Base-by-base conservation (phyloP, 1,139 yeast genomes). In the Ogataea hybrid region DNA sequence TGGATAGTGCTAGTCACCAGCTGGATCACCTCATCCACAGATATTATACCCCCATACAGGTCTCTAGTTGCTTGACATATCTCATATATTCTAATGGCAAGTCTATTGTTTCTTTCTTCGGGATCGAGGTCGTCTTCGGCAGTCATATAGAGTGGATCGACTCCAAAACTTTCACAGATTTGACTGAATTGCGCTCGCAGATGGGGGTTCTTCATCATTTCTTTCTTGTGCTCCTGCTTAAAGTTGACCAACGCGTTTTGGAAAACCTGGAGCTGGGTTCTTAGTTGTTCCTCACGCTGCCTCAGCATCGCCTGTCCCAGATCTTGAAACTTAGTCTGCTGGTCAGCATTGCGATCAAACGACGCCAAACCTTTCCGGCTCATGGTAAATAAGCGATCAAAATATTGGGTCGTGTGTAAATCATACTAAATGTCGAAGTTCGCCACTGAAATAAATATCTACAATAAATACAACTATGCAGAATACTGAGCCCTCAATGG, bases 21-120 rank as follows among this genome's bases (percentile, higher is more conserved):
- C 4, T 57, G 52, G 15, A 67, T 53, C 18, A 88, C 65, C 48
- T 85, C 94, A 33, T 76, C 71, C 35, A 85, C 66, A 0, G 86
- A 67, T 5, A 88, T 76, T 25, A 88, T 67, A 1, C 96, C 96
- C 3, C 96, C 96, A 57, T 86, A 88, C 44, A 82, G 66, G 46
- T 76, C 81, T 48, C 85, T 65, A 0, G 94, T 83, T 28, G 74
- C 70, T 43, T 83, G 77, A 57, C 95, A 86, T 3, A 84, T 68
- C 53, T 88, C 95, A 23, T 87, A 82, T 11, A 87, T 69, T 43
- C 81, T 74, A 9, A 87, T 85, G 1, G 87, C 78, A 27, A 89
- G 64, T 34, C 83, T 88, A 47, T 79, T 75, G 50, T 71, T 70
- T 54, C 74, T 81, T 51, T 82, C 87, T 17, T 72, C 71, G n/a